These are phyloP conservation scores for Iris macrosiphon DNA, from an alignment of 106 monocot genomes.

Conservation along the genomic window DNA sequence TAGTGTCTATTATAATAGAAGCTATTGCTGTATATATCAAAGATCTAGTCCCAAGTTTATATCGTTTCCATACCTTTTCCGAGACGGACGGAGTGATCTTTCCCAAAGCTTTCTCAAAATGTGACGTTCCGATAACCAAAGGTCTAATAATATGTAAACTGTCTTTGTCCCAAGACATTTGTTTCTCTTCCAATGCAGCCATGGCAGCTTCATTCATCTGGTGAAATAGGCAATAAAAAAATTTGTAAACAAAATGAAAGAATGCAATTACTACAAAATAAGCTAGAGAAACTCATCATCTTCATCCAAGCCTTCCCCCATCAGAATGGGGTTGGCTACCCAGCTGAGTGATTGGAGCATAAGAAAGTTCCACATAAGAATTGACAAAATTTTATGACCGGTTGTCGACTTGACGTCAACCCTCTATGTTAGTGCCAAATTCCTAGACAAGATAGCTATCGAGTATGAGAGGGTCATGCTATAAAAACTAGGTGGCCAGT, in stretches of 20 bases:
- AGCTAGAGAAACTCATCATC: too few relatives aligned
- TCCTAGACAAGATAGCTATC: too few relatives aligned
- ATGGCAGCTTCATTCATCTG: slow-evolving; percentile 75
- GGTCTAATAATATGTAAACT: slow-evolving; percentile 5
- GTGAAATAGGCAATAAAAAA: slow-evolving; percentile 1
- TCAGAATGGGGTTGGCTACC: too few relatives aligned
- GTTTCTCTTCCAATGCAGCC: slow-evolving; percentile 48
- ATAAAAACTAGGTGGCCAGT: too few relatives aligned
- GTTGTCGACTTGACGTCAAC: too few relatives aligned
- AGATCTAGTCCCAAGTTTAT: neutral
- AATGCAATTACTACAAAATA: too few relatives aligned
- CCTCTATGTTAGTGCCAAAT: too few relatives aligned
- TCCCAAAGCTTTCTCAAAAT: slow-evolving; percentile 51
- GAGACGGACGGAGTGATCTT: slow-evolving; percentile 48
- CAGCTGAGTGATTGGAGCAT: too few relatives aligned
- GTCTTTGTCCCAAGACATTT: slow-evolving; percentile 9
- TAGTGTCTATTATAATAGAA: neutral
- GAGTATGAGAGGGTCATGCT: too few relatives aligned
- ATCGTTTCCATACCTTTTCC: slow-evolving; percentile 38
- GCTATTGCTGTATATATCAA: neutral
- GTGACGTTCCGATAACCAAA: slow-evolving; percentile 36
- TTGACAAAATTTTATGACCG: too few relatives aligned
- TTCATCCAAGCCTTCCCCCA: too few relatives aligned
- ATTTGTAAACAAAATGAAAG: neutral
- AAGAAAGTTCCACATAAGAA: too few relatives aligned